Evolutionary conservation across 176 grass and related monocot species (phyloP), one percentile per base, ranked within the genome.

Genomic region (Ensete glaucum): DNA sequence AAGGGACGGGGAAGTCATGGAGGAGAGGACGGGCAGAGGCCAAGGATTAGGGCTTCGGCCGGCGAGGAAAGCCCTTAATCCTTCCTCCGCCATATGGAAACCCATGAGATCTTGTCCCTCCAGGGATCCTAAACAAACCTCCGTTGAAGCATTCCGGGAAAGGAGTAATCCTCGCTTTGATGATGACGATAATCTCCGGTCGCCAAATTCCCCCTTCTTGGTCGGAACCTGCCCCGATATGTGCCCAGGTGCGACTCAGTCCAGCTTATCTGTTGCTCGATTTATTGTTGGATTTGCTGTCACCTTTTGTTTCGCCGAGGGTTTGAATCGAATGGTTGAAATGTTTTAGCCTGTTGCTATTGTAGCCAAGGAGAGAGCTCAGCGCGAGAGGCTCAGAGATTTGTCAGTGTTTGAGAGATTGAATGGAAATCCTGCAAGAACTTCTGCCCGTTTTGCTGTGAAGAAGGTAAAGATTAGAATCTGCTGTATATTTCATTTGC

Each of bases 301-400:
- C n/a, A 11, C 10, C 11, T 15, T 8, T 27, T 2, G 20, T 15
- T 26, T 22, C 11, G 26, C 10, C 1, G 9, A 10, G 9, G 7
- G 19, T 63, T 62, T 52, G 51, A 17, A 43, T 68, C 24, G 66
- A 26, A 8, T 72, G 0, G 52, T 69, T 22, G 17, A 57, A 3
- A 50, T 6, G 57, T 50, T 53, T 64, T 58, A 34, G 51, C 54
- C 81, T 25, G 71, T 64, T 54, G 65, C 10, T 64, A n/a, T 10
- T 74, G 16, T 68, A 97, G 93, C 74, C 66, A 80, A 80, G 66
- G 93, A 97, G 82, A 85, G 89, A n/a, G 82, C 74, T 2, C 83
- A 83, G 82, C 80, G 93, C 71, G 90, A 97, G 87, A 83, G 85
- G 19, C 74, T 97, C n/a, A 88, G 93, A 83, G 93, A 97, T 69